A percentile compares a stretch with the other conserved stretches of the same genome.
These are phyloP conservation scores for Multifurca ochricompacta DNA, from an alignment of 768 basidiomycete genomes.

Conservation along the genomic window DNA sequence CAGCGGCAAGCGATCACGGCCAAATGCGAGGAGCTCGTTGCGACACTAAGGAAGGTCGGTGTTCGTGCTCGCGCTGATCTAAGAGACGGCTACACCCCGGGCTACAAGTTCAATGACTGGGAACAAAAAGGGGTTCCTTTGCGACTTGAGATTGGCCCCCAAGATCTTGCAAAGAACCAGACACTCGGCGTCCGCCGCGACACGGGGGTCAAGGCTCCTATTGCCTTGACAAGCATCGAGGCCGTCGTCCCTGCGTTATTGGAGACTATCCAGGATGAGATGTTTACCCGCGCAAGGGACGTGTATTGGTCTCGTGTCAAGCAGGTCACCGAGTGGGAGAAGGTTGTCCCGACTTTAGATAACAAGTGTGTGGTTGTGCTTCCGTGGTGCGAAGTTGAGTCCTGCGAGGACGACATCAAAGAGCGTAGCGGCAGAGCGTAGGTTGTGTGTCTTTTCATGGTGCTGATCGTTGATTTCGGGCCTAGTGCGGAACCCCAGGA, in stretches of 20 bases:
- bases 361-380: constrained; percentile 79
- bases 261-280: constrained; percentile 79
- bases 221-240: constrained; percentile 43
- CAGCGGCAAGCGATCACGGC: constrained; percentile 64
- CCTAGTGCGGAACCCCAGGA: constrained; percentile 78
- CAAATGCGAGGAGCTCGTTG: constrained; percentile 71
- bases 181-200: constrained; percentile 80
- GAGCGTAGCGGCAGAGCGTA: constrained; percentile 82
- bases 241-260: constrained; percentile 56
- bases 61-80: constrained; percentile 86
- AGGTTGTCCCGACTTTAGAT: constrained; percentile 87
- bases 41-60: constrained; percentile 60
- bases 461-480: background rate
- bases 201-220: constrained; percentile 51
- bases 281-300: constrained; percentile 74
- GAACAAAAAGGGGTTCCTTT: constrained; percentile 99
- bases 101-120: constrained; percentile 99
- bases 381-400: constrained; percentile 93
- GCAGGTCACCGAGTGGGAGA: constrained; percentile 79
- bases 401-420: constrained; percentile 98
- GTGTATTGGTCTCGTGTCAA: constrained; percentile 65
- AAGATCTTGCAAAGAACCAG: constrained; percentile 77
- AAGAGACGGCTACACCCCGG: constrained; percentile 93
- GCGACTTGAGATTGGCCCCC: constrained; percentile 94
- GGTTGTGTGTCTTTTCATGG: constrained; percentile 27